Evolutionary conservation across 129 eudicot genomes (phyloP).

Genomic region (Scalesia atractyloides): DNA sequence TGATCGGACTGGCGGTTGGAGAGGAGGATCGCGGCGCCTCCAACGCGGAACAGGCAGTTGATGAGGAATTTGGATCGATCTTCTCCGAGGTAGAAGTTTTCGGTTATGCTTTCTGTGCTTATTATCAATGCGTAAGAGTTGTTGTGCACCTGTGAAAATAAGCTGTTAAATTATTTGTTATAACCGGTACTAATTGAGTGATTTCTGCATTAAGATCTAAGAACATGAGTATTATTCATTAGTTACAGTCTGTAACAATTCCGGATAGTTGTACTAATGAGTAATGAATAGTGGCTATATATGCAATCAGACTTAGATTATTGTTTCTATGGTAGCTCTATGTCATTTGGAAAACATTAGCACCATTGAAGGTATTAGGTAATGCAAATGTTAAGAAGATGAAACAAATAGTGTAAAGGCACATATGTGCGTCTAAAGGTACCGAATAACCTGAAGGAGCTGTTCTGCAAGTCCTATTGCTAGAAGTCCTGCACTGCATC

Average conservation of each 20-base stretch:
- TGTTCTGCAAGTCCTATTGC: conserved; percentile 51
- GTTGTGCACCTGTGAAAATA: conserved; percentile 38
- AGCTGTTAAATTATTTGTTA: too few species aligned
- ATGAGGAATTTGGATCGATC: conserved; percentile 41
- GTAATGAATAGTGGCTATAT: too few species aligned
- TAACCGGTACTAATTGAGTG: too few species aligned
- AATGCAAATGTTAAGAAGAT: not conserved
- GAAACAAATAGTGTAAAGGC: not conserved
- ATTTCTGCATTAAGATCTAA: too few species aligned
- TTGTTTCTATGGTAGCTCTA: too few species aligned
- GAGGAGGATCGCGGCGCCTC: conserved; percentile 62
- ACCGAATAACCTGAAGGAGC: conserved; percentile 46
- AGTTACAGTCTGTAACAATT: too few species aligned
- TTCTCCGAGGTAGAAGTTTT: conserved; percentile 42
- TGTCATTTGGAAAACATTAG: too few species aligned
- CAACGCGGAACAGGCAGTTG: conserved; percentile 49
- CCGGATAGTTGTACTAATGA: too few species aligned
- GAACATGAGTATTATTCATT: too few species aligned
- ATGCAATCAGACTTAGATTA: too few species aligned
- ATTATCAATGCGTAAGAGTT: conserved; percentile 57
- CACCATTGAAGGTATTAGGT: too few species aligned
- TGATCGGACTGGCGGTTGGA: conserved; percentile 40
- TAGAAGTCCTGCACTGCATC: conserved; percentile 55
- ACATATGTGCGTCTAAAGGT: not conserved
- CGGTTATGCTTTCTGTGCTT: conserved; percentile 53